Evolutionary conservation across 2,329 filamentous ascomycete genomes (phyloP), one percentile per base, ranked within the genome.

Genomic region (Epichloe sibirici): DNA sequence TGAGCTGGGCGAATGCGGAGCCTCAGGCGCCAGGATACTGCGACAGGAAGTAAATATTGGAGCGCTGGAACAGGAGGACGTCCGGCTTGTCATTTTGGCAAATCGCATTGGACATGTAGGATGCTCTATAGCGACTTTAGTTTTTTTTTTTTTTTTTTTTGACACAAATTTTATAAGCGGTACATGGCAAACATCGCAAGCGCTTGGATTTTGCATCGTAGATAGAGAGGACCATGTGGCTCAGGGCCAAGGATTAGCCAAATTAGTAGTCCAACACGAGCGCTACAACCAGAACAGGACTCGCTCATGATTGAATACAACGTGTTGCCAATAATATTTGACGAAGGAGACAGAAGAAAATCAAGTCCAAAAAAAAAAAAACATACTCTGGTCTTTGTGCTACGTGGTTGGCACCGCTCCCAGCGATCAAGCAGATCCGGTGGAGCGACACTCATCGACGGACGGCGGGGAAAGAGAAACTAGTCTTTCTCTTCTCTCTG

Each of bases 1-100:
- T 85, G 64, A 94, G 87, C 68, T 98, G 93, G 94, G 81, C 87
- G 6, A 76, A 74, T 49, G 81, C 82, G 4, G 69, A 69, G 13
- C 70, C 73, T 13, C 65, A 65, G 53, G 60, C 67, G 7, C 78
- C 78, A 0, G 75, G 75, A 51, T 81, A 82, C 63, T 82, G 79
- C 57, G 77, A 81, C 51, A 66, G 66, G 51, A 68, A 57, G 46
- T 59, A 60, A 44, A 31, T 12, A 21, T 9, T 17, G 17, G 25
- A 38, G 21, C n/a, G 48, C 28, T 4, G 39, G 23, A 45, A 21
- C 37, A 51, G 48, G 39, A 51, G 39, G 31, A 21, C 2, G 17
- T 21, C 17, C 15, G 52, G 39, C 28, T 8, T 34, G 51, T 40
- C 13, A 7, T 17, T 34, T 47, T 31, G 52, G 15, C 28, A 23